Conservation (phyloP, 2,329 filamentous ascomycete species). For the Rhynchosporium secalis region DNA sequence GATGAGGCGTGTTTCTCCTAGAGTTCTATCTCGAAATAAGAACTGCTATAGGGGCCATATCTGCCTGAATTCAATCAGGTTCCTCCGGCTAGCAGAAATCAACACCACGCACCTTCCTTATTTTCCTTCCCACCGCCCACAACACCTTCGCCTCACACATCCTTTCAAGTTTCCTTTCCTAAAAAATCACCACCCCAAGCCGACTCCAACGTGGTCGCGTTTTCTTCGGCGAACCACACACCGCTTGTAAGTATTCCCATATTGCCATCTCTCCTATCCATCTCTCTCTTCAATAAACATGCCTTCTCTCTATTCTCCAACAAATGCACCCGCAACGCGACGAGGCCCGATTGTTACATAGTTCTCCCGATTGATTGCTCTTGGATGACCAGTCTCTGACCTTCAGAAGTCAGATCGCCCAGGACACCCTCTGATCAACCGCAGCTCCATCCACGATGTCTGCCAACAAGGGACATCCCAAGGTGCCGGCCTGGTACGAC, state of each 20-base stretch:
- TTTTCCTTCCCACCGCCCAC: neutral
- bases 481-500: neutral
- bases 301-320: too few relatives aligned
- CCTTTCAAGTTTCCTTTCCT: neutral
- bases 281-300: neutral
- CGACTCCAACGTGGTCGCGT: neutral
- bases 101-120: neutral
- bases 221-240: neutral
- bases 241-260: neutral
- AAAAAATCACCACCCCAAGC: neutral
- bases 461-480: neutral
- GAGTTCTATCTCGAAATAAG: too few relatives aligned
- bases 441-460: neutral
- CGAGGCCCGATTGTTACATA: neutral
- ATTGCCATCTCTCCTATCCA: neutral
- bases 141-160: neutral
- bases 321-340: neutral
- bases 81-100: neutral
- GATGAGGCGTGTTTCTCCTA: too few relatives aligned
- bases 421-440: neutral
- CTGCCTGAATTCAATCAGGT: constrained; percentile 5
- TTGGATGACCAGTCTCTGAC: neutral
- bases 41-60: neutral
- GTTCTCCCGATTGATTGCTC: too few relatives aligned
- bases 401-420: neutral